phyloP scores from a whole-genome alignment of 257 asterid species.

The Fraxinus anomala region DNA sequence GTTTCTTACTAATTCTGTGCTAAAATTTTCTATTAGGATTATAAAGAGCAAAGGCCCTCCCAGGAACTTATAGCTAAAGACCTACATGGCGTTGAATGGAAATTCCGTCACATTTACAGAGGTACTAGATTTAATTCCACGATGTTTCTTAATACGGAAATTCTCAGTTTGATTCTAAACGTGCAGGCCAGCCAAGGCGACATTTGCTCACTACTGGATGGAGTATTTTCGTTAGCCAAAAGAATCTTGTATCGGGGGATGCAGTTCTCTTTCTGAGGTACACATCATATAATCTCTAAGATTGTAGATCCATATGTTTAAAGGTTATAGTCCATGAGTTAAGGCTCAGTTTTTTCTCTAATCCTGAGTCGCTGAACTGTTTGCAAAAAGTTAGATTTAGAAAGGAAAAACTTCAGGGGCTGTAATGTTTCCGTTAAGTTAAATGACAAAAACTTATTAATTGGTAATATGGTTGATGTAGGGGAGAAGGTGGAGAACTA shows the following conservation, averaged over 20 bases:
- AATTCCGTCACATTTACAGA: constrained; percentile 93
- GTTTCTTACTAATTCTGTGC: constrained; percentile 24
- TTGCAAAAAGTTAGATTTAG: neutral
- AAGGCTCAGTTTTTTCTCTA: constrained; percentile 5
- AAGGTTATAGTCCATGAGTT: neutral
- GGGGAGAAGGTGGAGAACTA: constrained; percentile 88
- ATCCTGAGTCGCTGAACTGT: neutral
- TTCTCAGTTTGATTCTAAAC: constrained; percentile 31
- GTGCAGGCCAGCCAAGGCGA: constrained; percentile 96
- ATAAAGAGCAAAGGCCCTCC: constrained; percentile 92
- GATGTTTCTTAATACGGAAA: constrained; percentile 16
- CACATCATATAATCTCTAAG: constrained; percentile 3
- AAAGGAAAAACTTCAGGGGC: neutral
- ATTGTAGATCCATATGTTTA: constrained; percentile 16
- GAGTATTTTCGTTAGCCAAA: constrained; percentile 94
- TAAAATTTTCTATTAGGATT: constrained; percentile 51
- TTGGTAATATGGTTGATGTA: constrained; percentile 25
- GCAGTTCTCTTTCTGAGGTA: constrained; percentile 96
- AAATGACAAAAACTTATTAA: neutral
- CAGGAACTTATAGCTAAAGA: constrained; percentile 94
- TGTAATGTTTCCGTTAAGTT: neutral
- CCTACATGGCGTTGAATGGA: constrained; percentile 95
- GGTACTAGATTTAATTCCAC: constrained; percentile 44
- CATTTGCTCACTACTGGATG: constrained; percentile 99
- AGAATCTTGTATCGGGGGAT: constrained; percentile 84